Base-by-base conservation (phyloP, 768 basidiomycete genomes). In the Guyanaporus albipodus region DNA sequence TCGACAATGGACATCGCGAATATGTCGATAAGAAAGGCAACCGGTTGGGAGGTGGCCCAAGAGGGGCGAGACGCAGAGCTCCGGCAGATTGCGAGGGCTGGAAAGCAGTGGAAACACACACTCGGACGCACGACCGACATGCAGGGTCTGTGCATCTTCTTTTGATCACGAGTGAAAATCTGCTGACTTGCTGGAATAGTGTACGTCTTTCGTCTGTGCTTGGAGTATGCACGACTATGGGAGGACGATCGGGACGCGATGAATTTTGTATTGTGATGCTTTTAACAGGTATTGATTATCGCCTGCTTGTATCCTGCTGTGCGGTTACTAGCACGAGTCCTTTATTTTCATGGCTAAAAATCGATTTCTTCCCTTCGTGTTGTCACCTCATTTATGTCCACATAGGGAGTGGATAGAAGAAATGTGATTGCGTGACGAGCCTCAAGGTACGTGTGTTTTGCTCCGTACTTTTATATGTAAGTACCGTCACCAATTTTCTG, bases 101-200 rank as follows among this genome's bases (percentile, higher is more conserved):
- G 95, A 17, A 84, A 92, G 59, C 78, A 88, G 48, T 98, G 95
- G 95, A 91, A 87, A 66, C 77, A 80, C 58, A 87, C 82, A 1
- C 76, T 91, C 18, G 91, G 90, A 19, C 69, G 95, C 40, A 82
- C 78, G 44, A 73, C 85, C 46, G 95, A 97, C 69, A 92, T 96
- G 88, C 91, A 97, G 78, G 86, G 91, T 91, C 50, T 53, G 81
- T 70, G 27, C 41, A 42, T 17, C 34, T 8, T 15, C 31, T 15
- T 32, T 7, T n/a, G 12, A 19, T 17, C 15, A 12, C 17, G 8
- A 11, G 28, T 43, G 22, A 12, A 21, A 2, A 12, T 32, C 15
- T 7, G 7, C 34, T 47, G 36, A 55, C 32, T 1, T 33, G 17
- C 10, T n/a, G 8, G 19, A 23, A 52, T 58, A 91, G 90, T 79